Evolutionary conservation across 1,284 basidiomycete genomes (phyloP).

Genomic region (Singerocomus inundabilis): DNA sequence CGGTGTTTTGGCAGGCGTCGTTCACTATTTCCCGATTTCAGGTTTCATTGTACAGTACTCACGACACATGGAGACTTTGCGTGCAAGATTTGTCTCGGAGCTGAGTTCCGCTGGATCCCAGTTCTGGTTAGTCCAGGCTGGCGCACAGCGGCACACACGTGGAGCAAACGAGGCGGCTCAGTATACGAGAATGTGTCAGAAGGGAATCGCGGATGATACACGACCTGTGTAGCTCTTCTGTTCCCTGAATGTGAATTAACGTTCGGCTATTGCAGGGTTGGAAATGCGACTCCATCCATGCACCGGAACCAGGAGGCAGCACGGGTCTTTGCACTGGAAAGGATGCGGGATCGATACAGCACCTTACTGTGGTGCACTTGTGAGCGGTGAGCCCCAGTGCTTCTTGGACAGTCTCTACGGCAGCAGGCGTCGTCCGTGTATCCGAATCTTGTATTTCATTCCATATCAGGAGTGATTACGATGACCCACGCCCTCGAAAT

Average conservation of each 20-base stretch:
- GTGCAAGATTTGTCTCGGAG: neutral
- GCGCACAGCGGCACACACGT: constrained; percentile 11
- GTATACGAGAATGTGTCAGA: constrained; percentile 20
- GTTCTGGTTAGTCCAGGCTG: neutral
- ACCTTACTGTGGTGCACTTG: neutral
- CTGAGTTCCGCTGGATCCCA: neutral
- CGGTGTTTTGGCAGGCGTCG: constrained; percentile 9
- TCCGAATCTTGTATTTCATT: constrained; percentile 8
- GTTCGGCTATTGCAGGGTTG: constrained; percentile 9
- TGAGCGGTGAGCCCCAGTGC: constrained; percentile 4
- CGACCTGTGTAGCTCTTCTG: constrained; percentile 15
- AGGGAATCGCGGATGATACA: neutral
- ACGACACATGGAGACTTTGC: constrained; percentile 17
- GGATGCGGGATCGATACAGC: constrained; percentile 6
- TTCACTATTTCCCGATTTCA: constrained; percentile 7
- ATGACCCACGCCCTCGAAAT: constrained; percentile 26
- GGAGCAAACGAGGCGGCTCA: constrained; percentile 15
- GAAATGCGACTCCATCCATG: neutral
- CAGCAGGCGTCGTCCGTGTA: neutral
- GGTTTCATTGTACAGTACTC: constrained; percentile 31
- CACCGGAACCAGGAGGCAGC: neutral
- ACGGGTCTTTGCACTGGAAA: constrained; percentile 7
- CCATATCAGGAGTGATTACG: constrained; percentile 18
- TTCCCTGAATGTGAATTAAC: constrained; percentile 4
- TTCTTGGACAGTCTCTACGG: constrained; percentile 9